Evolutionary conservation across 179 eudicot species (phyloP).

Genomic region (Amaranthus tricolor): DNA sequence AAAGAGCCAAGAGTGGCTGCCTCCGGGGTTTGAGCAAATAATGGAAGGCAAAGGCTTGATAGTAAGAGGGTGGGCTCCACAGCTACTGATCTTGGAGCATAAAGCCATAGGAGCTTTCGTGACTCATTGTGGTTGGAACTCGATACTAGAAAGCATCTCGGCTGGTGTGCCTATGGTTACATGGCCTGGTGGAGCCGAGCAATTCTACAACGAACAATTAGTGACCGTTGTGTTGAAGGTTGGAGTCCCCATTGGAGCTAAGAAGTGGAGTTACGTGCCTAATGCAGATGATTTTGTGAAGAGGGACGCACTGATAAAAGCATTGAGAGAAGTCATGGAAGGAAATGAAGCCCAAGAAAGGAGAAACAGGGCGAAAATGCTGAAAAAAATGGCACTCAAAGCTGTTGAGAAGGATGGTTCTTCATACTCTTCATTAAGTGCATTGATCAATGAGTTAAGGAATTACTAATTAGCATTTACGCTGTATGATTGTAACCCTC

Average conservation of each 20-base stretch:
- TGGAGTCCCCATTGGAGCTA: slow-evolving; percentile 12
- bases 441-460: slow-evolving; percentile 8
- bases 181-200: slow-evolving; percentile 18
- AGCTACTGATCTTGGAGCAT: slow-evolving; percentile 19
- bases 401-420: slow-evolving; percentile 18
- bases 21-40: slow-evolving; percentile 11
- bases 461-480: background rate
- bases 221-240: slow-evolving; percentile 3
- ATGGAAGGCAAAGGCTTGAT: slow-evolving; percentile 9
- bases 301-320: background rate
- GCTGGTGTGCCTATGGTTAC: slow-evolving; percentile 27
- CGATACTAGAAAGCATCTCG: slow-evolving; percentile 13
- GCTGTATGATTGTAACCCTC: too few species aligned
- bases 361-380: background rate
- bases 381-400: slow-evolving; percentile 7
- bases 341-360: slow-evolving; percentile 18
- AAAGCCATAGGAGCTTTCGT: slow-evolving; percentile 17
- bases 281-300: background rate
- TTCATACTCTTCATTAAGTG: background rate
- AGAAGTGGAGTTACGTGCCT: slow-evolving; percentile 11
- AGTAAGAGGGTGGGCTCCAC: slow-evolving; percentile 26
- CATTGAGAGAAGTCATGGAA: slow-evolving; percentile 11
- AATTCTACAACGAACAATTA: slow-evolving; percentile 21
- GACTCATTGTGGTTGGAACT: slow-evolving; percentile 30
- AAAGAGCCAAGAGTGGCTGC: background rate